Conservation (phyloP, 106 monocot genomes). For the Dendrobium huoshanense region DNA sequence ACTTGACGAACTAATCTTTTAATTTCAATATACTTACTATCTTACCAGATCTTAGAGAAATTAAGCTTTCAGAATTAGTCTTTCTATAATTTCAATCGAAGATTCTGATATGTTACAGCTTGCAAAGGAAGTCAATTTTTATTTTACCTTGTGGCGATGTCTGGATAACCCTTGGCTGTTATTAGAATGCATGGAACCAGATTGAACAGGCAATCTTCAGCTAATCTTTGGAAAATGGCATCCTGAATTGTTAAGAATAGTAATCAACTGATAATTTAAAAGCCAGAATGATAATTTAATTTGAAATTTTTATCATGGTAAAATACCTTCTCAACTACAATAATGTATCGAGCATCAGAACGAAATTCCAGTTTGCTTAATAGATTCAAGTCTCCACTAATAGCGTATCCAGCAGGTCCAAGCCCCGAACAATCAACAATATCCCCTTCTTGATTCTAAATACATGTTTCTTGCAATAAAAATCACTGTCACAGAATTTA, state of each 20-base stretch:
- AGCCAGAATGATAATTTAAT: background rate
- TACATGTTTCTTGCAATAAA: background rate
- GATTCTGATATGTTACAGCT: background rate
- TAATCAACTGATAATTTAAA: constrained; percentile 7
- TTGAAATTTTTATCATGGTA: background rate
- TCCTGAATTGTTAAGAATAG: constrained; percentile 38
- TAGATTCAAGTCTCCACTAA: constrained; percentile 74
- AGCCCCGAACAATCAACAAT: constrained; percentile 63
- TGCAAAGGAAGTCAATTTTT: background rate
- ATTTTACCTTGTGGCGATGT: constrained; percentile 80
- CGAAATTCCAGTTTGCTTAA: constrained; percentile 47
- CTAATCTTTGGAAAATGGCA: constrained; percentile 91
- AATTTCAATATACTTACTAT: background rate
- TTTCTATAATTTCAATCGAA: background rate
- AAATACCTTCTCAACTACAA: constrained; percentile 89
- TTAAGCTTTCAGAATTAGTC: background rate
- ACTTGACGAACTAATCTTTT: background rate
- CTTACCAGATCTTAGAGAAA: background rate
- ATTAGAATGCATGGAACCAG: constrained; percentile 80
- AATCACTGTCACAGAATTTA: background rate
- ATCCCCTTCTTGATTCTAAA: constrained; percentile 53
- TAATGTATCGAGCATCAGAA: constrained; percentile 91
- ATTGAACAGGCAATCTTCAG: constrained; percentile 78
- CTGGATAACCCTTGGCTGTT: constrained; percentile 97
- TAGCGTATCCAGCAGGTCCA: constrained; percentile 72